Percentiles rank a stretch among this genome's conserved stretches.
Evolutionary conservation across 1,284 basidiomycete genomes (phyloP).

Genomic region (Ganoderma boninense): DNA sequence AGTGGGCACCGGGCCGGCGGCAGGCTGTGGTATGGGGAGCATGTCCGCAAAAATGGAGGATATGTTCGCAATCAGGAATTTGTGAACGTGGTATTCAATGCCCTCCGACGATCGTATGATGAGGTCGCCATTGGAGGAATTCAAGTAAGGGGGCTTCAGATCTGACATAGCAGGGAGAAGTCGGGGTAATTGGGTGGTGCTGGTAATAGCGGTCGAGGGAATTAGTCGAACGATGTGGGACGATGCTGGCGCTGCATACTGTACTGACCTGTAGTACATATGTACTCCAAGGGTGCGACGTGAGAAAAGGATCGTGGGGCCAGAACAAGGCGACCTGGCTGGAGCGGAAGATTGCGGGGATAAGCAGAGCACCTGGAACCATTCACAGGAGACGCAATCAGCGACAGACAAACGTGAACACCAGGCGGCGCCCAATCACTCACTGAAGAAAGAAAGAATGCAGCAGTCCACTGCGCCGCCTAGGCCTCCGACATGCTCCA

Average conservation of each 20-base stretch:
- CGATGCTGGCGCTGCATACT: neutral
- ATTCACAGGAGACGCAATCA: neutral
- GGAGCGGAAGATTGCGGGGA: neutral
- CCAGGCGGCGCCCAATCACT: neutral
- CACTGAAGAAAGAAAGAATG: neutral
- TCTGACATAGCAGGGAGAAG: neutral
- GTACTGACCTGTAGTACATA: neutral
- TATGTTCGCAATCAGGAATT: neutral
- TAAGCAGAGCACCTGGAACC: neutral
- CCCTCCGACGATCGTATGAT: neutral
- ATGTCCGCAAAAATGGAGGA: constrained; percentile 5
- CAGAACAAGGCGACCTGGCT: neutral
- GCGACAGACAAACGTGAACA: neutral
- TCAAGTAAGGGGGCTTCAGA: neutral
- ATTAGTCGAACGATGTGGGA: neutral
- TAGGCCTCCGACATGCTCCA: neutral
- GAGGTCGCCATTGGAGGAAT: neutral
- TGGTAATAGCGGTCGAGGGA: neutral
- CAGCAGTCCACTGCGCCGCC: neutral
- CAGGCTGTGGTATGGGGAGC: neutral
- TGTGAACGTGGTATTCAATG: neutral
- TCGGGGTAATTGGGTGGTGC: neutral
- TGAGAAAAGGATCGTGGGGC: neutral
- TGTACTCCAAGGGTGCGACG: neutral
- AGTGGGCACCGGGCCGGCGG: neutral